phyloP scores from a whole-genome alignment of 495 filamentous ascomycete species.

The Lophiotrema nucula region DNA sequence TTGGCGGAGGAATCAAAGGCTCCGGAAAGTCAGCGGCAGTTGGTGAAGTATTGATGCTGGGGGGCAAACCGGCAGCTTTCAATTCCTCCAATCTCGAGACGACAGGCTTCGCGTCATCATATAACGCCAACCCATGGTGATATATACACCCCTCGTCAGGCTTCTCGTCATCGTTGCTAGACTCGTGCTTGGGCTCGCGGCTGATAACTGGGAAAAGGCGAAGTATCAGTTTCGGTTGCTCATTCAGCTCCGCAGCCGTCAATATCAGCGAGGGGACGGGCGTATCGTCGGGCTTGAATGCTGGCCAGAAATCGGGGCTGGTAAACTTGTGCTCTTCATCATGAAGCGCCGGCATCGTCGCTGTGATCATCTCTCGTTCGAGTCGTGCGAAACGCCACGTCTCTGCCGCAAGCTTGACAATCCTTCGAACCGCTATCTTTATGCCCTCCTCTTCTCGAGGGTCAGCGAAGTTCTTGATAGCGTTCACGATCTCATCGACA shows the following conservation, averaged over 20 bases:
- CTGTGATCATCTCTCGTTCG: conserved; percentile 60
- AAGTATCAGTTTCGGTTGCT: conserved; percentile 45
- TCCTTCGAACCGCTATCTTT: conserved; percentile 51
- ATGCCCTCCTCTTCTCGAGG: conserved; percentile 55
- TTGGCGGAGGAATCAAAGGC: conserved; percentile 26
- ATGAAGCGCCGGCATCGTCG: conserved; percentile 53
- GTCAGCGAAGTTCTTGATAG: conserved; percentile 59
- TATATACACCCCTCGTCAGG: conserved; percentile 50
- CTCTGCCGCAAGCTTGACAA: conserved; percentile 63
- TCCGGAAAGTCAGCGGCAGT: conserved; percentile 32
- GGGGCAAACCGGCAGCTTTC: conserved; percentile 28
- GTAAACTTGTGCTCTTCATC: conserved; percentile 39
- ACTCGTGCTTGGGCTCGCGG: conserved; percentile 57
- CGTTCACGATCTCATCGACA: conserved; percentile 60
- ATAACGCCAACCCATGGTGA: conserved; percentile 52
- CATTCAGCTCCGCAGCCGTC: conserved; percentile 14
- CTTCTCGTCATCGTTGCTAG: conserved; percentile 44
- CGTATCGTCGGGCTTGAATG: conserved; percentile 43
- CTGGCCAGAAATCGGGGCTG: conserved; percentile 44
- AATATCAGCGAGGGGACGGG: conserved; percentile 25
- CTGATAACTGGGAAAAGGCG: conserved; percentile 56
- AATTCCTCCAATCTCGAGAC: conserved; percentile 25
- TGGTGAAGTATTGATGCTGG: conserved; percentile 13
- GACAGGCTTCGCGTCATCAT: conserved; percentile 55
- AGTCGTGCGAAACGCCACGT: conserved; percentile 65